Base-by-base conservation (phyloP, 768 basidiomycete species). In the Termitomyces eurrhizus region DNA sequence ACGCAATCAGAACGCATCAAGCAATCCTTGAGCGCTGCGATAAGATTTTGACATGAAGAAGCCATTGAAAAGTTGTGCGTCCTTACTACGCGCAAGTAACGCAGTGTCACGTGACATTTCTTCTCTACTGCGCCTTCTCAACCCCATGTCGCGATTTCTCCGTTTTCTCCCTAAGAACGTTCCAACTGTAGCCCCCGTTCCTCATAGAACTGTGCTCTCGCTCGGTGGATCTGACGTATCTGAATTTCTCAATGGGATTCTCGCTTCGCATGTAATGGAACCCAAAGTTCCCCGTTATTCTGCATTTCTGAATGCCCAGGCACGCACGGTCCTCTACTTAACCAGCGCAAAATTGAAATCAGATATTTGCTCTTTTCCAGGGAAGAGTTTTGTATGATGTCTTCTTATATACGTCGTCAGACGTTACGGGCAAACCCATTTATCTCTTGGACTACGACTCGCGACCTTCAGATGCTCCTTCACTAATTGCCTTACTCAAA, bases 321-420 rank as follows among this genome's bases (percentile, higher is more conserved):
- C 85, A 72, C 64, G 80, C 70, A 50, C 37, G 60, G 68, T 62
- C 62, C 48, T 53, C 60, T 57, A 55, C 53, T 36, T 52, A 54
- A 29, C 14, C 21, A 33, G 12, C 21, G 45, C 29, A 50, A 57
- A 33, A 62, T 60, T 65, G 42, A 64, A 54, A 51, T 32, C n/a
- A 56, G 32, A 41, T 52, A 65, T 62, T 63, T 50, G 56, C 51
- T 42, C 55, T 59, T 16, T 68, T 56, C 24, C 67, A 95, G 94
- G 96, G 96, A 44, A 83, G 95, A 69, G 86, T 98, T 35, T 77
- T 97, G 50, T 88, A 94, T 69, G 95, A 98, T 72, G 75, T 89
- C 54, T 95, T 98, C 73, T 78, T 97, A 63, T 92, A 93, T 71
- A 85, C 88, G 14, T 76, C 79, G 33, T 73, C 77, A 11, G 74